Evolutionary conservation across 805 yeast genomes (phyloP).

Genomic region (Wickerhamomyces strasburgensis): DNA sequence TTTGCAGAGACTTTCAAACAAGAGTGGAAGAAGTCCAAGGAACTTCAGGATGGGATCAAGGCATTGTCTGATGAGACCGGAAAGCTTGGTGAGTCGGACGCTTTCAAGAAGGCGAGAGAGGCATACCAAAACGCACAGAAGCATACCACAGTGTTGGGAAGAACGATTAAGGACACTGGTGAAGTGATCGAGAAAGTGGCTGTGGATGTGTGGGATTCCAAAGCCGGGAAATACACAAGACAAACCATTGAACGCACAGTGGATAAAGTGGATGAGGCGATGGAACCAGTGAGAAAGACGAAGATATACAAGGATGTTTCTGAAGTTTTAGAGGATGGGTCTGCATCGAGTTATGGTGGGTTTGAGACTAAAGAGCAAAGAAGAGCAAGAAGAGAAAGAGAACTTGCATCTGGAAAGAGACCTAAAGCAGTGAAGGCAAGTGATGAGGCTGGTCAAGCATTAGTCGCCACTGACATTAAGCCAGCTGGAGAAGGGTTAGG

Average conservation of each 20-base stretch:
- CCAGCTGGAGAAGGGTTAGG: constrained; percentile 64
- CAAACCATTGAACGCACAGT: constrained; percentile 79
- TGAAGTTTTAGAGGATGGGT: constrained; percentile 89
- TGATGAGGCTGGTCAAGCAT: constrained; percentile 75
- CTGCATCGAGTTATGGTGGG: constrained; percentile 85
- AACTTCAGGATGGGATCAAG: constrained; percentile 87
- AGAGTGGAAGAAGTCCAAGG: constrained; percentile 88
- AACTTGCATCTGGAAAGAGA: constrained; percentile 52
- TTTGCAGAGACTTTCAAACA: constrained; percentile 86
- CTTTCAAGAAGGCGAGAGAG: constrained; percentile 87
- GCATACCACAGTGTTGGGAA: constrained; percentile 61
- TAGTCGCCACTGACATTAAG: constrained; percentile 78
- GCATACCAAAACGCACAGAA: constrained; percentile 85
- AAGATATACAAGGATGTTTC: constrained; percentile 83
- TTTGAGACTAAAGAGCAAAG: constrained; percentile 83
- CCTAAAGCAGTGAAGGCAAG: constrained; percentile 68
- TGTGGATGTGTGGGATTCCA: constrained; percentile 91
- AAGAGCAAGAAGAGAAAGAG: constrained; percentile 61
- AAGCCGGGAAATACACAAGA: constrained; percentile 86
- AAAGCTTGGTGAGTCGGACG: constrained; percentile 87
- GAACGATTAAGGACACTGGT: constrained; percentile 85
- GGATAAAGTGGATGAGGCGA: constrained; percentile 75
- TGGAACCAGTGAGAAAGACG: constrained; percentile 91
- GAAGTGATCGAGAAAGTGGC: constrained; percentile 89
- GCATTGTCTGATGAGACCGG: constrained; percentile 96